Evolutionary conservation across 2,329 filamentous ascomycete genomes (phyloP), one percentile per base, ranked within the genome.

Genomic region (Colletotrichum truncatum): DNA sequence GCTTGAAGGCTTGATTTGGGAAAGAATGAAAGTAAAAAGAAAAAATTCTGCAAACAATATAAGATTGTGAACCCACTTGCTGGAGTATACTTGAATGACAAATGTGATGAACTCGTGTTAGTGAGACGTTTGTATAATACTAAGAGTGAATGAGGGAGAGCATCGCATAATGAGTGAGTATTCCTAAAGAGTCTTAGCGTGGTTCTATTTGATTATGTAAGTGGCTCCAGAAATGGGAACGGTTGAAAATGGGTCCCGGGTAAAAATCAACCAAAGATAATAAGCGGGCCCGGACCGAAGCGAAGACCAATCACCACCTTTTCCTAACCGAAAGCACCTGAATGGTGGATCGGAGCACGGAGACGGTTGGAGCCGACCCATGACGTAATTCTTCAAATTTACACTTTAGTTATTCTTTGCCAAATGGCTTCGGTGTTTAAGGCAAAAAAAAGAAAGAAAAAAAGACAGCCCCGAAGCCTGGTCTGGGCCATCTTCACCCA

Each of bases 211-310:
- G 12, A 49, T 49, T 32, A 49, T 7, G 7, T 49, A 49, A 49
- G 11, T n/a, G 0, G 1, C 4, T 8, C 25, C 0, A 7, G 10
- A 18, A 5, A 18, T n/a, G n/a, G n/a, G n/a, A 43, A 6, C 39
- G 18, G 21, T 25, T 45, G 9, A 0, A n/a, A 7, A 12, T 28
- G 16, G 38, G 26, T 12, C 36, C 4, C 1, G n/a, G n/a, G 0
- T 36, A 3, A 6, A 11, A 34, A 10, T 10, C 39, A 32, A 9
- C 10, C n/a, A 25, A 6, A 2, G 26, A n/a, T n/a, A n/a, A n/a
- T n/a, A 25, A 53, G 36, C 25, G 52, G 52, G 52, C 34, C 52
- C 38, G 38, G 52, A 32, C 52, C 52, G 52, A 55, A 43, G 36
- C 52, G 26, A 8, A 6, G 28, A 10, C 38, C 38, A 55, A 55